Evolutionary conservation across 495 filamentous ascomycete genomes (phyloP), one percentile per base, ranked within the genome.

Genomic region (Aspergillus sclerotiicarbonarius): DNA sequence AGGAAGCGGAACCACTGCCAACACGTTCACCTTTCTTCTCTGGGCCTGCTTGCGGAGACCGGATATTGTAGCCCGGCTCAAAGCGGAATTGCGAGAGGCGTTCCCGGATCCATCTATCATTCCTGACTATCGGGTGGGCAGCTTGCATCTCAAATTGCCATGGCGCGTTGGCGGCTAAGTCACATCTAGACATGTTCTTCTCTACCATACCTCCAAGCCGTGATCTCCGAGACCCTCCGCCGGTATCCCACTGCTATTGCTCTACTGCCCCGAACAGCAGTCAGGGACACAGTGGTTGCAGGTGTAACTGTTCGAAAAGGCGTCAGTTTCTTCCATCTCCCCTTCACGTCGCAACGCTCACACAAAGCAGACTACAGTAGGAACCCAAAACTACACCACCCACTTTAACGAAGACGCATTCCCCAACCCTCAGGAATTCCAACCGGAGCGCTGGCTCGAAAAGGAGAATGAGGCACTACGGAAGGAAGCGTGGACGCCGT

Each of bases 1-100:
- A 15, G 47, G 47, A 30, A 50, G 47, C 12, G 47, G 47, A 30
- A 50, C 47, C 21, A 50, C 47, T 6, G 18, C 47, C 47, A 50
- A 50, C 20, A 29, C 47, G 8, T 50, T 50, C 12, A n/a, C 29
- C 8, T 50, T 29, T 13, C 13, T 30, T n/a, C 47, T 50, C 21
- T 50, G 47, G 47, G 47, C 20, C 5, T n/a, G 13, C 5, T 19
- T 50, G 15, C 18, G 32, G 3, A 53, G 19, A 9, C 51, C 51
- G 2, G 8, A 20, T 9, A 18, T 53, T 2, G 37, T 41, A n/a
- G n/a, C 16, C 18, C 16, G 20, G 4, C 33, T 53, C 13, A 37
- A 41, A 20, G n/a, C 35, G 7, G 51, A 53, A 20, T 37, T 53
- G 7, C 35, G 20, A 6, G 32, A 37, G 20, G 51, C 51, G 13